Base-by-base conservation (phyloP, 768 basidiomycete species). In the Rubroboletus pulcherrimus region DNA sequence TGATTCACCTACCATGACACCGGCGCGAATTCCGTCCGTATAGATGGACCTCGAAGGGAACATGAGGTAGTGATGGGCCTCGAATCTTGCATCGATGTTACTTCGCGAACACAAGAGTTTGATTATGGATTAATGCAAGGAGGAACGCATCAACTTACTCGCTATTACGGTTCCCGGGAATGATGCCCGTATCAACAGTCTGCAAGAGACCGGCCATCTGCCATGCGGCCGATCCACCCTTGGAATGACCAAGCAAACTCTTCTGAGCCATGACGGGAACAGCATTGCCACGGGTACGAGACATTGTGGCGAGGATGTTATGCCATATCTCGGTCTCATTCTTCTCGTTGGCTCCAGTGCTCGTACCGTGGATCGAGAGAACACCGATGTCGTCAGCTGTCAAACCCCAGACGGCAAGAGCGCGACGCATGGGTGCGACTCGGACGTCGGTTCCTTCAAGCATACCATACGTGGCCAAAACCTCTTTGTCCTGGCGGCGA, bases 201-300 rank as follows among this genome's bases (percentile, higher is more conserved):
- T 99, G 94, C 52, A 93, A 73, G 53, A 98, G 79, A 62, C 97
- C 97, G 64, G 86, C 87, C 81, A 97, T 84, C 75, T 94, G 92
- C 96, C 94, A 98, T 2, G 94, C 91, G 52, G 96, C 96, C n/a
- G 97, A 92, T 57, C 96, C 97, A 72, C 97, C 97, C 80, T 99
- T 99, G 11, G 96, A 87, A 70, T 99, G 96, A 57, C 97, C 97
- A 31, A 96, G 88, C 48, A 99, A 80, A 71, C 89, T 93, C 82
- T 99, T 99, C 74, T 98, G 97, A 3, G 97, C 93, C 72, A 98
- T 89, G 66, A 97, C 86, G 5, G 97, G 97, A 45, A 96, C 87
- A n/a, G 95, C 94, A 71, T 98, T 98, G 51, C 97, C 96, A 38
- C 86, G 84, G 7, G 93, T 91, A 58, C 97, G 92, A 39, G 85